Conservation (phyloP, 106 monocot species). For the Apostasia ramifera region DNA sequence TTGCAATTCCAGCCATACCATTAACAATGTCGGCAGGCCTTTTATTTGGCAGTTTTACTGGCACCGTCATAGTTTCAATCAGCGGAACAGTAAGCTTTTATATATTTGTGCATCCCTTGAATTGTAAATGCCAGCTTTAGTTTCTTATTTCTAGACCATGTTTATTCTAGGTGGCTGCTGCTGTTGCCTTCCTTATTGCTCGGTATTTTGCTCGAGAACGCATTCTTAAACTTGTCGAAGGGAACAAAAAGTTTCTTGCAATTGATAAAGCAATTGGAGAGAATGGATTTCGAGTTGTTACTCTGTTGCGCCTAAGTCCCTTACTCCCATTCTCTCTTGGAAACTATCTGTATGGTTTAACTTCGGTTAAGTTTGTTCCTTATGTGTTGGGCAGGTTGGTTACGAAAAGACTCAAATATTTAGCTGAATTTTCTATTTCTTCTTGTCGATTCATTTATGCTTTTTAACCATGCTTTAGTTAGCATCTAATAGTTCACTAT, state of each 20-base stretch:
- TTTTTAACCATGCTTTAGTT: not conserved
- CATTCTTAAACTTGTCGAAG: slow-evolving; percentile 92
- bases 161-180: slow-evolving; percentile 67
- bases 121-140: not conserved
- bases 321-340: slow-evolving; percentile 93
- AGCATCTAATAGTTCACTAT: not conserved
- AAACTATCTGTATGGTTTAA: slow-evolving; percentile 94
- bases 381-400: slow-evolving; percentile 90
- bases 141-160: slow-evolving; percentile 3
- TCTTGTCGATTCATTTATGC: not conserved
- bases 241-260: slow-evolving; percentile 91
- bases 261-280: slow-evolving; percentile 99
- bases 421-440: not conserved
- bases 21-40: slow-evolving; percentile 97
- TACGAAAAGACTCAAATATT: not conserved
- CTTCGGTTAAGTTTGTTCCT: slow-evolving; percentile 91
- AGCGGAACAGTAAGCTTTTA: slow-evolving; percentile 77
- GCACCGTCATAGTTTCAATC: slow-evolving; percentile 91
- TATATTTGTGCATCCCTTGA: not conserved
- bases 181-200: slow-evolving; percentile 90
- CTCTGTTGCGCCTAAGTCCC: slow-evolving; percentile 88
- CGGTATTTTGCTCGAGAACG: slow-evolving; percentile 94
- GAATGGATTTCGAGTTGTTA: slow-evolving; percentile 92
- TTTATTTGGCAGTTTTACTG: slow-evolving; percentile 75
- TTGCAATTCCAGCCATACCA: slow-evolving; percentile 96